Conservation (phyloP, 2,329 filamentous ascomycete species). For the Venturia oleaginea region DNA sequence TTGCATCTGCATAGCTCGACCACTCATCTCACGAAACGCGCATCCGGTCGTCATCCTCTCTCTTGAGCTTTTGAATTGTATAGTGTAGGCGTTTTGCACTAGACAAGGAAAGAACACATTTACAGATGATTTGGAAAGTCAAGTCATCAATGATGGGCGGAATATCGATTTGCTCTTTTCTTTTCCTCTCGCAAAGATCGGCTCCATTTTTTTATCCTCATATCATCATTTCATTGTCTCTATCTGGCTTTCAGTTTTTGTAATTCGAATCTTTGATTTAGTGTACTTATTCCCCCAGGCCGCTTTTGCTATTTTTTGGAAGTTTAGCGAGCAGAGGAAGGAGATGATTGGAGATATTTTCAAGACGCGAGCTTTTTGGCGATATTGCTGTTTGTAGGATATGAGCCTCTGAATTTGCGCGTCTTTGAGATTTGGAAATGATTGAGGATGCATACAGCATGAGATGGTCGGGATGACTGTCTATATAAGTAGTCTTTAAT, state of each 20-base stretch:
- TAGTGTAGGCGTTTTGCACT: neutral
- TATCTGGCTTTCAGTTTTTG: neutral
- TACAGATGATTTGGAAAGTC: neutral
- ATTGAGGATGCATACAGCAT: neutral
- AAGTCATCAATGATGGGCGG: neutral
- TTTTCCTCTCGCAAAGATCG: neutral
- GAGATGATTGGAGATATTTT: neutral
- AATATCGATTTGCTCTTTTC: neutral
- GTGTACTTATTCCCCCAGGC: constrained; percentile 1
- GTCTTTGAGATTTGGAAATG: neutral
- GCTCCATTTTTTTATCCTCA: neutral
- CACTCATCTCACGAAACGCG: neutral
- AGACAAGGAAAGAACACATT: neutral
- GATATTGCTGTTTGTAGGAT: neutral
- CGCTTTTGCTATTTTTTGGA: neutral
- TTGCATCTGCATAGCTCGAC: neutral
- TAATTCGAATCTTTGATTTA: neutral
- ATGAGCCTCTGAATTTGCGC: neutral
- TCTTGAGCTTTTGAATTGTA: neutral
- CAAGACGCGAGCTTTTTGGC: neutral
- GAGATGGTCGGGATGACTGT: neutral
- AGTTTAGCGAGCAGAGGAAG: neutral
- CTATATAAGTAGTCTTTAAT: constrained; percentile 3
- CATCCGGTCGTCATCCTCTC: neutral
- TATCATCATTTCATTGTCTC: neutral